Conservation (phyloP, 208 protist species). For the Porcisia hertigi region DNA sequence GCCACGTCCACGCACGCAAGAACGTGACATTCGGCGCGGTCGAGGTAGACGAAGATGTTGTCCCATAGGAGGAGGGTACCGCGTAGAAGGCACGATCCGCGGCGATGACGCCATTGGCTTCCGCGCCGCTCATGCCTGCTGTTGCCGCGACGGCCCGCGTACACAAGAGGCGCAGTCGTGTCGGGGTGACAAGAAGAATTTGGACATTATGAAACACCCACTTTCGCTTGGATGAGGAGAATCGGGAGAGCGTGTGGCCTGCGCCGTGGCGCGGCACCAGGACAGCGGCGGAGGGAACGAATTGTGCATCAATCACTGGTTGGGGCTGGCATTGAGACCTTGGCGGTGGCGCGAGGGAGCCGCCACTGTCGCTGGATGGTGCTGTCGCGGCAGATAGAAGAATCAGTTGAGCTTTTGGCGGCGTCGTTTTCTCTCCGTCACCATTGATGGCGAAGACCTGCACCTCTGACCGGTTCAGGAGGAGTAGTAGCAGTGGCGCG, state of each 20-base stretch:
- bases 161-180: constrained; percentile 20
- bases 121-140: constrained; percentile 2
- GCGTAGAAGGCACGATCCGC: constrained; percentile 35
- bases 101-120: neutral
- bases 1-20: constrained; percentile 41
- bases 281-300: constrained; percentile 28
- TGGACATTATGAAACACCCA: constrained; percentile 27
- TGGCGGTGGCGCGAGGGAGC: neutral
- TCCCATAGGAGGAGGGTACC: neutral
- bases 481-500: constrained; percentile 33
- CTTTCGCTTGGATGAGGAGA: no score
- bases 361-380: neutral
- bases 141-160: constrained; percentile 6
- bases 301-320: constrained; percentile 31
- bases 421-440: neutral
- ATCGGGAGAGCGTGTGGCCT: neutral
- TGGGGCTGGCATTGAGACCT: neutral
- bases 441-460: constrained; percentile 33
- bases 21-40: constrained; percentile 20
- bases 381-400: constrained; percentile 4
- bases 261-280: constrained; percentile 10
- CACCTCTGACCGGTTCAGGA: constrained; percentile 25
- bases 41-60: neutral
- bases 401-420: constrained; percentile 16
- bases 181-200: constrained; percentile 29